Evolutionary conservation across 1,139 yeast genomes (phyloP).

Genomic region (Saccharomyces hybrid): DNA sequence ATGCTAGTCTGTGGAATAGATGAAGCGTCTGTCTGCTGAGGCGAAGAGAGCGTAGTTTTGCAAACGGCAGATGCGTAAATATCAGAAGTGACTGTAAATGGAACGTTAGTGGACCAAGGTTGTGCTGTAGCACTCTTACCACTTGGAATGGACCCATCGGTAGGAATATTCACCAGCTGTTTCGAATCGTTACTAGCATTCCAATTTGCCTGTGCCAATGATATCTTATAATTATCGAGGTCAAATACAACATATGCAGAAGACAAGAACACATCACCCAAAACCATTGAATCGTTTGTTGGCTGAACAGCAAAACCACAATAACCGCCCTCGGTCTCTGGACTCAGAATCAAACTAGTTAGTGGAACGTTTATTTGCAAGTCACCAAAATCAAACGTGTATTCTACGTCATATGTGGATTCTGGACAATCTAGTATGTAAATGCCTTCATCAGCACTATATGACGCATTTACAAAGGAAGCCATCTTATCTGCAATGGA

Average conservation of each 20-base stretch:
- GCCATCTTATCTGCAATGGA: slow-evolving; percentile 38
- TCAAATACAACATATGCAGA: slow-evolving; percentile 74
- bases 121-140: slow-evolving; percentile 14
- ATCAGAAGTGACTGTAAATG: slow-evolving; percentile 9
- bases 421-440: slow-evolving; percentile 34
- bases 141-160: slow-evolving; percentile 16
- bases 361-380: slow-evolving; percentile 43
- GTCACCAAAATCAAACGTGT: slow-evolving; percentile 48
- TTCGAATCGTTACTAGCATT: slow-evolving; percentile 7
- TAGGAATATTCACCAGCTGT: slow-evolving; percentile 9
- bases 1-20: neutral
- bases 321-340: slow-evolving; percentile 13
- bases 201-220: slow-evolving; percentile 53
- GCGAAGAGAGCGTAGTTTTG: neutral
- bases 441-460: slow-evolving; percentile 31
- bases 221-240: slow-evolving; percentile 55
- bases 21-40: neutral
- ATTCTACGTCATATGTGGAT: slow-evolving; percentile 8
- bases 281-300: slow-evolving; percentile 30
- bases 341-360: slow-evolving; percentile 32
- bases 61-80: slow-evolving; percentile 2
- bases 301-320: slow-evolving; percentile 35
- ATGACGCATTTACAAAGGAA: slow-evolving; percentile 35
- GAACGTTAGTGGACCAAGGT: slow-evolving; percentile 16
- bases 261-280: slow-evolving; percentile 71